These are phyloP conservation scores for Calonectria pauciramosa DNA, from an alignment of 2,329 filamentous ascomycete genomes.

Conservation along the genomic window DNA sequence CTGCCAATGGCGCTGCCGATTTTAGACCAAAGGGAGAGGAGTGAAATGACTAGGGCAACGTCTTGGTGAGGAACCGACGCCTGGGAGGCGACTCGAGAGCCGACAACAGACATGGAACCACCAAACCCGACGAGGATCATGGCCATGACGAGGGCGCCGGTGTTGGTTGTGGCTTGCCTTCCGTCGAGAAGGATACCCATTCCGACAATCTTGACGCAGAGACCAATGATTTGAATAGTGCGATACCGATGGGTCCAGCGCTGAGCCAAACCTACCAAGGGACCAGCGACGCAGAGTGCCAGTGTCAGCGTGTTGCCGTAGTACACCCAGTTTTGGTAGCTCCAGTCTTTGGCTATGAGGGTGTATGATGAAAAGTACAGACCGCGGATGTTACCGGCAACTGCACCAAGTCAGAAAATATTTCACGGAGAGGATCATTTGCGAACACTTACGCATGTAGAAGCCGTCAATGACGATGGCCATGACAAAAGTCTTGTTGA, in stretches of 20 bases:
- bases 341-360: constrained; percentile 49
- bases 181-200: constrained; percentile 51
- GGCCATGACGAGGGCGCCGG: constrained; percentile 48
- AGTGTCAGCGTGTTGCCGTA: constrained; percentile 53
- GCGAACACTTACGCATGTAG: constrained; percentile 41
- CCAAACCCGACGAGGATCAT: constrained; percentile 52
- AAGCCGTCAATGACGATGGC: constrained; percentile 48
- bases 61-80: constrained; percentile 56
- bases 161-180: constrained; percentile 44
- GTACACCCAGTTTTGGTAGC: constrained; percentile 53
- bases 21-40: constrained; percentile 53
- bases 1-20: constrained; percentile 53
- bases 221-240: constrained; percentile 52
- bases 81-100: constrained; percentile 53
- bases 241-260: constrained; percentile 55
- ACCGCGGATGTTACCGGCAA: constrained; percentile 49
- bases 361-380: constrained; percentile 51
- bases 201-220: constrained; percentile 52
- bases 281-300: constrained; percentile 51
- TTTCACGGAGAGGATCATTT: not conserved
- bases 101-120: constrained; percentile 53
- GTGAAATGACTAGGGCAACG: constrained; percentile 50
- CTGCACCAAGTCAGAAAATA: constrained; percentile 27
- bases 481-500: constrained; percentile 50
- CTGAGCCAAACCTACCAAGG: constrained; percentile 50